These are phyloP conservation scores for Thielaviopsis populi DNA, from an alignment of 2,329 filamentous ascomycete genomes.

Conservation along the genomic window DNA sequence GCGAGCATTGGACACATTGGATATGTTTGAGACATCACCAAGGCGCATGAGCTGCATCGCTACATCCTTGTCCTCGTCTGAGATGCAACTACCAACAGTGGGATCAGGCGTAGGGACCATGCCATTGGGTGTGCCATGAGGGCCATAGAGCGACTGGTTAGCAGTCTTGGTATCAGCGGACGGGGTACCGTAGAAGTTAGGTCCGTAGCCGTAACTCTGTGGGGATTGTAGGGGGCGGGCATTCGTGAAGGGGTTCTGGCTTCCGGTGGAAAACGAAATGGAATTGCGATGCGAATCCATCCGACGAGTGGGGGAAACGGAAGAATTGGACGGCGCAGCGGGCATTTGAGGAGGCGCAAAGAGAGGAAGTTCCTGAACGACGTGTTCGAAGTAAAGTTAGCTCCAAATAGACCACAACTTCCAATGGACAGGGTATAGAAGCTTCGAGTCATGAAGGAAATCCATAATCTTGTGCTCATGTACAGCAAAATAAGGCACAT, in stretches of 20 bases:
- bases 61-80: slow-evolving; percentile 85
- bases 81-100: slow-evolving; percentile 94
- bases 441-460: background rate
- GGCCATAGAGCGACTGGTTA: slow-evolving; percentile 31
- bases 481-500: background rate
- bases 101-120: slow-evolving; percentile 87
- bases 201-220: slow-evolving; percentile 49
- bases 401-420: slow-evolving; percentile 17
- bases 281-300: slow-evolving; percentile 55
- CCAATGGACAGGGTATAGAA: background rate
- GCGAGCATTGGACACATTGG: slow-evolving; percentile 82
- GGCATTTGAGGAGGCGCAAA: slow-evolving; percentile 93
- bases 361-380: slow-evolving; percentile 69
- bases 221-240: slow-evolving; percentile 69
- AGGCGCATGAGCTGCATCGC: slow-evolving; percentile 93
- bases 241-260: slow-evolving; percentile 67
- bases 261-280: slow-evolving; percentile 60
- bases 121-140: slow-evolving; percentile 22
- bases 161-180: slow-evolving; percentile 45
- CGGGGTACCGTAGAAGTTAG: slow-evolving; percentile 28
- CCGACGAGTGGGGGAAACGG: slow-evolving; percentile 78
- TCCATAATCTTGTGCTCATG: background rate
- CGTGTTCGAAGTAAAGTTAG: slow-evolving; percentile 21
- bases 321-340: slow-evolving; percentile 90
- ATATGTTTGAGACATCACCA: slow-evolving; percentile 54